Conservation (phyloP, 2,329 filamentous ascomycete species). For the Claviceps arundinis region DNA sequence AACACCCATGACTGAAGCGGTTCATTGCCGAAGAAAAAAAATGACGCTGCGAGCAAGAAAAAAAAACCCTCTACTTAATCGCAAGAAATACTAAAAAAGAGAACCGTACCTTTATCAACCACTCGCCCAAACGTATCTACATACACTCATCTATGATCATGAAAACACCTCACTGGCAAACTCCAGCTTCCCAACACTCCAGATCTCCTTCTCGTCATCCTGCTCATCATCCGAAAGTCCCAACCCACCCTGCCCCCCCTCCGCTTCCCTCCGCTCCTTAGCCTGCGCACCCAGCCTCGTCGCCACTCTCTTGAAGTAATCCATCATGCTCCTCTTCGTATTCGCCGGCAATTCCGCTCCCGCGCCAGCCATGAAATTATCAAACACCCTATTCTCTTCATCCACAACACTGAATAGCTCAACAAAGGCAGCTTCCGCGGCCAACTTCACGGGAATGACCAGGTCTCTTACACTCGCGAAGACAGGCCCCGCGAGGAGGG, state of each 20-base stretch:
- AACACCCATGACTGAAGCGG: no score
- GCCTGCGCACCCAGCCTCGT: conserved; percentile 74
- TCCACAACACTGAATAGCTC: conserved; percentile 83
- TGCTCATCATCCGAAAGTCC: conserved; percentile 81
- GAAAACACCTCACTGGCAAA: conserved; percentile 48
- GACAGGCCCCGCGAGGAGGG: conserved; percentile 65
- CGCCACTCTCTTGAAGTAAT: conserved; percentile 94
- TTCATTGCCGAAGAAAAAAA: no score
- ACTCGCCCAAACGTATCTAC: neutral
- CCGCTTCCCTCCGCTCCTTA: conserved; percentile 77
- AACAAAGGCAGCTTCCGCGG: conserved; percentile 88
- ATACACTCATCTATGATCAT: conserved; percentile 11
- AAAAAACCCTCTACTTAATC: neutral
- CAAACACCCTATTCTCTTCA: conserved; percentile 73
- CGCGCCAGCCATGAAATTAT: conserved; percentile 69
- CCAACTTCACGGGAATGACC: conserved; percentile 89
- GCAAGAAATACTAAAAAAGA: neutral
- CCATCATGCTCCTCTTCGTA: conserved; percentile 78
- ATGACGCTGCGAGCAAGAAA: neutral
- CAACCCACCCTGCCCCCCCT: conserved; percentile 75
- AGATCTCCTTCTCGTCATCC: conserved; percentile 91
- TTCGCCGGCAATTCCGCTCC: conserved; percentile 53
- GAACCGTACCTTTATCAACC: neutral
- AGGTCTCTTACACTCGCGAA: conserved; percentile 84
- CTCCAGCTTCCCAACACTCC: conserved; percentile 88